Evolutionary conservation across 2,329 filamentous ascomycete genomes (phyloP).

Genomic region (Dactylonectria estremocensis): DNA sequence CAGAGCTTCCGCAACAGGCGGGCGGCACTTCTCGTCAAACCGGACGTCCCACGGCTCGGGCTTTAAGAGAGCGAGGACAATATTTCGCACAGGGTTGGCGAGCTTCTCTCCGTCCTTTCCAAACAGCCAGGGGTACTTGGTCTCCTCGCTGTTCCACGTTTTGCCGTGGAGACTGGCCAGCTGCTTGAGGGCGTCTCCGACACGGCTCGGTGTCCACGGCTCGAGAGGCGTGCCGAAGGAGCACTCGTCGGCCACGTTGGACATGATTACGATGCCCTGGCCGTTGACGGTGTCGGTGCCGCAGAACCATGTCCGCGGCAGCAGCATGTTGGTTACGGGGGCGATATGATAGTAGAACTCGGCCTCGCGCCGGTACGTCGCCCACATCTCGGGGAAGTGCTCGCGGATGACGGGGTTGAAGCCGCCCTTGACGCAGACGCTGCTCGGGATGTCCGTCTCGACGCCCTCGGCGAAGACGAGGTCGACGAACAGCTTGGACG

Average conservation of each 20-base stretch:
- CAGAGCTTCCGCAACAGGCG: conserved; percentile 14
- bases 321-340: conserved; percentile 20
- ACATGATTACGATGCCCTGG: conserved; percentile 30
- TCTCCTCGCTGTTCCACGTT: conserved; percentile 27
- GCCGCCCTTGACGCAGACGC: conserved; percentile 28
- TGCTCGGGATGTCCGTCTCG: conserved; percentile 22
- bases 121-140: conserved; percentile 26
- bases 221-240: conserved; percentile 26
- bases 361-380: conserved; percentile 29
- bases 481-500: conserved; percentile 27
- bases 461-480: conserved; percentile 22
- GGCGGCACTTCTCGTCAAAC: conserved; percentile 18
- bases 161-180: conserved; percentile 24
- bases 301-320: conserved; percentile 26
- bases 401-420: conserved; percentile 19
- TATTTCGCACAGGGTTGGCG: conserved; percentile 18
- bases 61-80: conserved; percentile 19
- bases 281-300: conserved; percentile 28
- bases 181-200: conserved; percentile 14
- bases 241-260: conserved; percentile 20
- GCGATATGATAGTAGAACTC: conserved; percentile 28
- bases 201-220: conserved; percentile 20
- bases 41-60: conserved; percentile 19
- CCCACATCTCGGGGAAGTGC: conserved; percentile 18
- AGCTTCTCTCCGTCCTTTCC: conserved; percentile 22